Base-by-base conservation (phyloP, 306 rosid genomes). In the Castanopsis chinensis region DNA sequence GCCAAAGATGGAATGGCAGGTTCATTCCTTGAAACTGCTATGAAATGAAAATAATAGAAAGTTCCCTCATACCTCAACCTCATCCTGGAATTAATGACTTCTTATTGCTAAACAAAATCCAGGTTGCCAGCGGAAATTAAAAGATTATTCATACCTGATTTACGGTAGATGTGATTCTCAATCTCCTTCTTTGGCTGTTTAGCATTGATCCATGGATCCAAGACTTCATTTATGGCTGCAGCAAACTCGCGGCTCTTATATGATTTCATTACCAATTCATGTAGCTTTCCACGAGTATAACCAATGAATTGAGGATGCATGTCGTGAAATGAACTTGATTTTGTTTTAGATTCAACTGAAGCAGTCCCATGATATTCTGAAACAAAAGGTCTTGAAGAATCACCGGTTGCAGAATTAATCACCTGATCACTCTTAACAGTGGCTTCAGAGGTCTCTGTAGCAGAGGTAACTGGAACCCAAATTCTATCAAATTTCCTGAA, bases 201-300 rank as follows among this genome's bases (percentile, higher is more conserved):
- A 72, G 93, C 93, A 83, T 88, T 96, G 82, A 96, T 91, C 99
- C 99, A 96, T 43, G 99, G 98, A 84, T 96, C 98, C 79, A 96
- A 89, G 79, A 89, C 99, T 83, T 91, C 97, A 87, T 96, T 93
- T 85, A 96, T 90, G 63, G 91, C 99, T 2, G 97, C 96, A 54
- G 98, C 94, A 69, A 96, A 93, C 88, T 96, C 99, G 79, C 99
- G 91, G 85, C 94, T 93, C 88, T 91, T 93, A 75, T 89, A 93
- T 68, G 97, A 93, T 80, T 86, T 96, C 98, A 96, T 93, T 74
- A 96, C 94, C 89, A 93, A 77, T 83, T 96, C 99, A 41, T 96
- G 98, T 32, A 96, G 83, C 89, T 90, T 96, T 82, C 97, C 99
- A 8, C 97, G 83, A 20, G 96, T 91, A 77, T 88, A 96, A 67